Conservation (phyloP, 129 eudicot genomes). For the Arctium lappa region DNA sequence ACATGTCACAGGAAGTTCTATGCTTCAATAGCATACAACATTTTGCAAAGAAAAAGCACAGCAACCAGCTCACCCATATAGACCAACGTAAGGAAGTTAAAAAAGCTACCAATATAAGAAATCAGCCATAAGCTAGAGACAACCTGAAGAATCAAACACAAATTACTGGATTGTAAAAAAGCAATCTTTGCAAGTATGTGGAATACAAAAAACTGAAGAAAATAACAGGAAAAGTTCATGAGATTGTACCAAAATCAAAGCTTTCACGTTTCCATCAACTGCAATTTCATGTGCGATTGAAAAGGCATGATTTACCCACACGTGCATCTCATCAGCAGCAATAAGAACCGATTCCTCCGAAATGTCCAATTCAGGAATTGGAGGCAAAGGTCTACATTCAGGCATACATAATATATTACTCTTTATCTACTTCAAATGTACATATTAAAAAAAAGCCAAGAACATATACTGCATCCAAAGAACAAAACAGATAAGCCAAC, state of each 20-base stretch:
- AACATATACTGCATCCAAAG: neutral
- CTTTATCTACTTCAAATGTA: neutral
- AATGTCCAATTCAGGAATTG: slow-evolving; percentile 77
- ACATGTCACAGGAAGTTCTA: neutral
- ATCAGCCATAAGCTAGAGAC: slow-evolving; percentile 61
- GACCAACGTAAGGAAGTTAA: slow-evolving; percentile 70
- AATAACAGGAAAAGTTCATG: neutral
- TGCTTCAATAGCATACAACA: neutral
- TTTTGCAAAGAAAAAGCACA: neutral
- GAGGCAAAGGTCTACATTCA: slow-evolving; percentile 79
- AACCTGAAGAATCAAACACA: slow-evolving; percentile 48
- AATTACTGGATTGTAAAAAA: neutral
- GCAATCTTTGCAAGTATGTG: neutral
- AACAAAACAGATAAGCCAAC: neutral
- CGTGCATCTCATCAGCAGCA: slow-evolving; percentile 60
- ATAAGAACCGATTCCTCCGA: slow-evolving; percentile 60
- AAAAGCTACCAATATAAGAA: slow-evolving; percentile 75
- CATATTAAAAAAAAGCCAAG: neutral
- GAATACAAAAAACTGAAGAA: neutral
- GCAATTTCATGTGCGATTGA: slow-evolving; percentile 69
- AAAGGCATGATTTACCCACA: slow-evolving; percentile 57
- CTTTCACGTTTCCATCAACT: slow-evolving; percentile 58
- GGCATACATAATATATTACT: neutral
- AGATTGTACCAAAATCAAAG: slow-evolving; percentile 51
- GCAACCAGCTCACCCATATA: slow-evolving; percentile 62